Evolutionary conservation across 768 basidiomycete species (phyloP), one percentile per base, ranked within the genome.

Genomic region (Rhizopogon vesiculosus): DNA sequence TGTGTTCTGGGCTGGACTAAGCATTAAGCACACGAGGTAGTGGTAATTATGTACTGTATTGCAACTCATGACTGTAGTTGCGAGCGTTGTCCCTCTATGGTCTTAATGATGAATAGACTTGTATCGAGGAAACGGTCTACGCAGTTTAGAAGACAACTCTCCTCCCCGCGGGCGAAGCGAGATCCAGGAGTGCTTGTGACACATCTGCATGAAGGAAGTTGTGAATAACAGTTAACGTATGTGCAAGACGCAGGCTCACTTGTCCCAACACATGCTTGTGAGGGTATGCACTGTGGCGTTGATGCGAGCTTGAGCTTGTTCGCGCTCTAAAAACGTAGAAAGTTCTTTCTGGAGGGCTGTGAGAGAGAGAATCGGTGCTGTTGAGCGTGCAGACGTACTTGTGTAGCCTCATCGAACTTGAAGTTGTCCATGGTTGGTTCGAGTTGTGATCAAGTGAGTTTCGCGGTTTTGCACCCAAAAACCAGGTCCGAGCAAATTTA

Each of bases 101-200:
- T 79, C 59, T 83, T 82, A 55, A 97, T 86, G 76, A 98, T 80
- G 73, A 83, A 90, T 42, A 93, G 70, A 65, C 85, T 89, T 39
- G 86, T 83, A 74, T 98, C 95, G 62, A 98, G 74, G 75, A 97
- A 98, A 56, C 94, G 79, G 55, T 91, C 91, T 49, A 96, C 93
- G 66, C 95, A 97, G 72, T 95, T 94, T 52, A 79, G 75, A 48
- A 98, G 79, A 68, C 95, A 98, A 54, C 75, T 77, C 63, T 88
- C 84, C 73, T 98, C 95, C 41, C 81, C 74, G 48, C 86, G 77
- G 19, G 90, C 87, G 70, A 96, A 93, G 29, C 83, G 76, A 12
- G 83, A 87, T 8, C 87, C 87, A 12, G 91, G 88, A 16, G 83
- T 83, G 45, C 90, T 81, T 1, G 89, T 87, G 51, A 95, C 78